Evolutionary conservation across 1,284 basidiomycete species (phyloP).

Genomic region (Polyporus tsugae): DNA sequence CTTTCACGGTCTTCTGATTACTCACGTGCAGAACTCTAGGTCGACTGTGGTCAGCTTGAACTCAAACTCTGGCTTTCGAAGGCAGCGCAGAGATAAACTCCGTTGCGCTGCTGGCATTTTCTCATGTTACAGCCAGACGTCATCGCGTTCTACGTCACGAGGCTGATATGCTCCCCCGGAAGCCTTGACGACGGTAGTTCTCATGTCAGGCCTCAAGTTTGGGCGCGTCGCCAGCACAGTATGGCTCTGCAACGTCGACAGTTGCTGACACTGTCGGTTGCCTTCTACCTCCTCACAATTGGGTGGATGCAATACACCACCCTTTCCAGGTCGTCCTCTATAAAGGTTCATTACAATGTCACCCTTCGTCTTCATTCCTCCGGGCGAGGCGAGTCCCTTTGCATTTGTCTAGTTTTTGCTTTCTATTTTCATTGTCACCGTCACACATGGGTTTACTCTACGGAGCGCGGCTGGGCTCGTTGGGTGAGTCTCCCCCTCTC

Average conservation of each 20-base stretch:
- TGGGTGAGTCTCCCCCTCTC: neutral
- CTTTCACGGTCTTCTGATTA: neutral
- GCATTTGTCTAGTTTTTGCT: neutral
- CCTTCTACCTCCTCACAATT: neutral
- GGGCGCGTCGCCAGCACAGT: neutral
- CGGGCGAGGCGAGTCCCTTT: neutral
- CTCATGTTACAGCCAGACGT: neutral
- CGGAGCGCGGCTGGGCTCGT: neutral
- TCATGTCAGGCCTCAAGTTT: neutral
- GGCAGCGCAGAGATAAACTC: neutral
- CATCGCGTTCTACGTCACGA: neutral
- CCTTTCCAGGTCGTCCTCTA: neutral
- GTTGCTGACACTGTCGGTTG: neutral
- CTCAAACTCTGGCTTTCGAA: neutral
- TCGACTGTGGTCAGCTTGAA: neutral
- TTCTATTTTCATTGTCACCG: neutral
- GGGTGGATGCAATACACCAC: neutral
- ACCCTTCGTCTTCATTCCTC: neutral
- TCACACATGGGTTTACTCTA: neutral
- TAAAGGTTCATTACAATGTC: neutral
- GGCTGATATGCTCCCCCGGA: neutral
- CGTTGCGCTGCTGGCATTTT: neutral
- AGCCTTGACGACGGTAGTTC: neutral
- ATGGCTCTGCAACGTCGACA: neutral
- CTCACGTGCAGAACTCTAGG: neutral